A percentile compares a stretch with the other conserved stretches of the same genome.
Evolutionary conservation across 2,329 filamentous ascomycete genomes (phyloP).

Genomic region (Cytospora piceae): DNA sequence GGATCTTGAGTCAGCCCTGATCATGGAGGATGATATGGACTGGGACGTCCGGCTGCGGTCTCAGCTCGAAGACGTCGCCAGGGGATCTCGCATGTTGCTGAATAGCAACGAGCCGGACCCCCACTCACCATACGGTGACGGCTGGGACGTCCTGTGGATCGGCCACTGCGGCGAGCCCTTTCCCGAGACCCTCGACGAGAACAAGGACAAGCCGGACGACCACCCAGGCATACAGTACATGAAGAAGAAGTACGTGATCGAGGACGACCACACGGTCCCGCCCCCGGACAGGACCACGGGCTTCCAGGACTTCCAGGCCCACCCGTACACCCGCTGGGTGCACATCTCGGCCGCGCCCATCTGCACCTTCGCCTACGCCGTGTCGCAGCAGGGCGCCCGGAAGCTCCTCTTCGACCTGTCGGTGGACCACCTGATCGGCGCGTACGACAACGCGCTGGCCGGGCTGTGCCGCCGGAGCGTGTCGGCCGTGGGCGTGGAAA

Average conservation of each 20-base stretch:
- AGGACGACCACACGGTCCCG: constrained; percentile 36
- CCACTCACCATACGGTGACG: constrained; percentile 47
- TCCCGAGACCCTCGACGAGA: constrained; percentile 32
- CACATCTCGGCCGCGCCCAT: constrained; percentile 21
- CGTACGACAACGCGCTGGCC: constrained; percentile 43
- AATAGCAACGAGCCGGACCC: constrained; percentile 25
- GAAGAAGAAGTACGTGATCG: constrained; percentile 36
- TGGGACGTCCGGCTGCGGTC: constrained; percentile 49
- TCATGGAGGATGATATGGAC: constrained; percentile 53
- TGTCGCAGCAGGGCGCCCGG: constrained; percentile 40
- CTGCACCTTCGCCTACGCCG: constrained; percentile 40
- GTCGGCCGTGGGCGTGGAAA: constrained; percentile 32
- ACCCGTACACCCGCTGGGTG: constrained; percentile 25
- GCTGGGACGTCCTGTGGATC: constrained; percentile 58
- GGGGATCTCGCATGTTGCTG: constrained; percentile 24
- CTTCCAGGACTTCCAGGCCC: constrained; percentile 36
- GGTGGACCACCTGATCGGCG: constrained; percentile 38
- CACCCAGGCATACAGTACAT: constrained; percentile 34
- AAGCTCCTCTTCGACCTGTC: constrained; percentile 42
- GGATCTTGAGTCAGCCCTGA: constrained; percentile 44
- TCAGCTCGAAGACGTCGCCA: constrained; percentile 40
- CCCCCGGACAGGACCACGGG: constrained; percentile 36
- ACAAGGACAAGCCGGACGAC: constrained; percentile 34
- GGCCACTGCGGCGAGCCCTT: constrained; percentile 51
- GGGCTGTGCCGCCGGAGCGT: constrained; percentile 42